Evolutionary conservation across 768 basidiomycete species (phyloP).

Genomic region (Russula compacta): DNA sequence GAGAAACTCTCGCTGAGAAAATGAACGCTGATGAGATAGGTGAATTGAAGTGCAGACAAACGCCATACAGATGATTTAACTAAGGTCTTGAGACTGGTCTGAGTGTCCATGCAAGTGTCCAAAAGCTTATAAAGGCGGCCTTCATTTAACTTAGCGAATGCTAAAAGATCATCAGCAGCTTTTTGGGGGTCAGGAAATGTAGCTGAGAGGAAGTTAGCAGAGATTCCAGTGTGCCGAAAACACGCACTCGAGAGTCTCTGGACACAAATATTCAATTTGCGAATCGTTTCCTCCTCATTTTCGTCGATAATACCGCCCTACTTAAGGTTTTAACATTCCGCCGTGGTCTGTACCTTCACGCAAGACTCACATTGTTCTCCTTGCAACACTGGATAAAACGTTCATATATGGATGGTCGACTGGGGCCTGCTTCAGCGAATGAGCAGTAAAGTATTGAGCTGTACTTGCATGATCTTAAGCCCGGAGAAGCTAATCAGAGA

Average conservation of each 20-base stretch:
- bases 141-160: conserved; percentile 86
- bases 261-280: conserved; percentile 45
- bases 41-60: neutral
- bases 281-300: conserved; percentile 55
- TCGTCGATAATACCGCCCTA: conserved; percentile 90
- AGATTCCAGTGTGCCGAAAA: neutral
- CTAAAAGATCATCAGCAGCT: conserved; percentile 64
- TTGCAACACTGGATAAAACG: conserved; percentile 66
- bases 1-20: conserved; percentile 61
- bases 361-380: conserved; percentile 67
- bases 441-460: neutral
- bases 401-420: conserved; percentile 63
- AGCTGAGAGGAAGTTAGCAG: conserved; percentile 26
- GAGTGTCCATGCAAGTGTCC: conserved; percentile 72
- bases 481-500: conserved; percentile 53
- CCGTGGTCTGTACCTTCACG: neutral
- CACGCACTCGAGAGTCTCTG: conserved; percentile 53
- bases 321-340: conserved; percentile 1
- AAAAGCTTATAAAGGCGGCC: conserved; percentile 76
- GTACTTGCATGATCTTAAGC: conserved; percentile 52
- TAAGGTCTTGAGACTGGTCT: conserved; percentile 72
- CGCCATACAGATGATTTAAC: conserved; percentile 63
- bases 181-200: conserved; percentile 62
- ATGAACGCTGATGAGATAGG: neutral
- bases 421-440: conserved; percentile 22